Base-by-base conservation (phyloP, 1,284 basidiomycete genomes). In the Irpex lacteus region DNA sequence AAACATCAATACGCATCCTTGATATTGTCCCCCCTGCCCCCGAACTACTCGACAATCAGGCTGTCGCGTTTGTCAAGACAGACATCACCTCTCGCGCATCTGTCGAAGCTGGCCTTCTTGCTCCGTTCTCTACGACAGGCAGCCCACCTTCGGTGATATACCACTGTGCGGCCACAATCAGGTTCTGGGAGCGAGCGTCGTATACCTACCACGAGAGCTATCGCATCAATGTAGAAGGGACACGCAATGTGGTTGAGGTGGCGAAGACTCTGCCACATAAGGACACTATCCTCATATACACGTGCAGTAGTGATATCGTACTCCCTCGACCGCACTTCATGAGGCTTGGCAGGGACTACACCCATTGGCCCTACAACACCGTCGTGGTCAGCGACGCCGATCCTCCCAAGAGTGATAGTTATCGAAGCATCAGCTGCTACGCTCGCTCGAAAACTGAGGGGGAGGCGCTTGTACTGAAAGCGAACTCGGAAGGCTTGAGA, bases 171-270 rank as follows among this genome's bases (percentile, higher is more conserved):
- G 54, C 54, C 54, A 56, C 7, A 3, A 56, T 56, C n/a, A 19
- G 54, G 13, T 56, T 56, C 9, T 32, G 19, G 54, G 54, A 56
- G 6, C 54, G 54, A 8, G 54, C 54, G 13, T 56, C 54, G 11
- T 56, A 56, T 15, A 56, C 54, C 26, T 56, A 56, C 54, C 54
- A 56, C 34, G 34, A 32, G n/a, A 56, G 54, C 32, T 36, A 56
- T 26, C 54, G 54, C 34, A 26, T 56, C 26, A 56, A 56, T 18
- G 54, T 56, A 6, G 21, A 34, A 36, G 54, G 54, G 11, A 56
- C 54, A 13, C 54, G 34, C 7, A 56, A 56, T 11, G 54, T 56
- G 21, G 11, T 56, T 3, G 32, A 56, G 15, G 54, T 56, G 2
- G 54, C 54, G 32, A 13, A 36, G 3, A 8, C 11, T 6, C 9